Conservation (phyloP, 441 rosid genomes). For the Brassica hybrid region DNA sequence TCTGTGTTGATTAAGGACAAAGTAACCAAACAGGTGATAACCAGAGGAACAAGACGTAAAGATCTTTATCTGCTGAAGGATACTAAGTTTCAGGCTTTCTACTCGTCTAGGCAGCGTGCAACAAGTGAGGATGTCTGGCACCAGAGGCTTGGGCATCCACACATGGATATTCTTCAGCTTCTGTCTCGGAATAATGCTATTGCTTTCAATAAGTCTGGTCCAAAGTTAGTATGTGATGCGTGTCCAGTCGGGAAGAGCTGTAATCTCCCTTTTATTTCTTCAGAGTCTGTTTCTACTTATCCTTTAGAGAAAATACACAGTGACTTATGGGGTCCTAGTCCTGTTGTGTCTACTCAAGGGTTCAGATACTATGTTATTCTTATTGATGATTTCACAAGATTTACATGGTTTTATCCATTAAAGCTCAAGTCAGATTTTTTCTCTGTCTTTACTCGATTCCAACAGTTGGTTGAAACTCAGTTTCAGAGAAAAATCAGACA, state of each 20-base stretch:
- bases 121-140: not conserved
- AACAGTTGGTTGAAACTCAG: no score
- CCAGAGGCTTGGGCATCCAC: not conserved
- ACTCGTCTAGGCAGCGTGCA: not conserved
- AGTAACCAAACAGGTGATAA: not conserved
- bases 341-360: no score
- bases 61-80: not conserved
- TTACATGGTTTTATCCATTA: no score
- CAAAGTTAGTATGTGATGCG: no score
- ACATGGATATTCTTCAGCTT: not conserved
- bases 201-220: not conserved
- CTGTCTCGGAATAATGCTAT: not conserved
- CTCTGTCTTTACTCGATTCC: no score
- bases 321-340: not conserved
- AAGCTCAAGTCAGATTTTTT: no score
- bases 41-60: not conserved
- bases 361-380: no score
- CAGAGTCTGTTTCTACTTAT: not conserved
- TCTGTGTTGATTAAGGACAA: not conserved
- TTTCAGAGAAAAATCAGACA: no score
- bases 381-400: no score
- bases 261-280: not conserved
- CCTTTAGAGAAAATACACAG: not conserved
- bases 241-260: not conserved
- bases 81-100: not conserved